Evolutionary conservation across 2,329 filamentous ascomycete genomes (phyloP), one percentile per base, ranked within the genome.

Genomic region (Trichoderma brevicompactum): DNA sequence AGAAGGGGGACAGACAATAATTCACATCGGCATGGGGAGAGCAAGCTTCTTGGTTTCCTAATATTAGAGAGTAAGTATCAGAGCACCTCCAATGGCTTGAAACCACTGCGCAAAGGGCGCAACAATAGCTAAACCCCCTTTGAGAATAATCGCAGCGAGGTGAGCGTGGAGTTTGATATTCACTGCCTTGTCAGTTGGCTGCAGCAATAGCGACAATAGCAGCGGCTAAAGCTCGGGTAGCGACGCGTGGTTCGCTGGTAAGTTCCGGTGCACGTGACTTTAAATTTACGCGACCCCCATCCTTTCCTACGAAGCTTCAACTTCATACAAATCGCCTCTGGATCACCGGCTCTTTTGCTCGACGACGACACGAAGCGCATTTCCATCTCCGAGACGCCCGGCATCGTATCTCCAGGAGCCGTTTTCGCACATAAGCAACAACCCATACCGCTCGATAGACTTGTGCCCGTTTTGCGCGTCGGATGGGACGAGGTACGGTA

Each of bases 401-500:
- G 48, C 19, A 55, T 48, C 40, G 48, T 17, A 44, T 49, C 15
- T 8, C 5, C 46, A 48, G 54, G 62, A 28, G 46, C 54, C 32
- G 17, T 38, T 17, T 46, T 17, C 7, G 10, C 34, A 38, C 49
- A n/a, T 2, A 53, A 17, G 50, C 41, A 17, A 34, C 44, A n/a
- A 48, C 17, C 17, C 13, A 23, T 34, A 58, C 34, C 48, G 36
- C 49, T 50, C 49, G 52, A 46, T 15, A 55, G 38, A 4, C 43
- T 41, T 56, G 44, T 48, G 50, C 52, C 60, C 54, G 64, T 60
- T 55, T 43, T 54, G 71, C 73, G 74, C 74, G 73, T 78, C 80
- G 80, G 76, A 83, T 83, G 81, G 78, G 80, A 78, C 77, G 76
- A 74, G 74, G 74, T 74, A 74, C 76, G 74, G 76, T 73, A 71